These are phyloP conservation scores for Xenoacremonium recifei DNA, from an alignment of 2,329 filamentous ascomycete species.

Conservation along the genomic window DNA sequence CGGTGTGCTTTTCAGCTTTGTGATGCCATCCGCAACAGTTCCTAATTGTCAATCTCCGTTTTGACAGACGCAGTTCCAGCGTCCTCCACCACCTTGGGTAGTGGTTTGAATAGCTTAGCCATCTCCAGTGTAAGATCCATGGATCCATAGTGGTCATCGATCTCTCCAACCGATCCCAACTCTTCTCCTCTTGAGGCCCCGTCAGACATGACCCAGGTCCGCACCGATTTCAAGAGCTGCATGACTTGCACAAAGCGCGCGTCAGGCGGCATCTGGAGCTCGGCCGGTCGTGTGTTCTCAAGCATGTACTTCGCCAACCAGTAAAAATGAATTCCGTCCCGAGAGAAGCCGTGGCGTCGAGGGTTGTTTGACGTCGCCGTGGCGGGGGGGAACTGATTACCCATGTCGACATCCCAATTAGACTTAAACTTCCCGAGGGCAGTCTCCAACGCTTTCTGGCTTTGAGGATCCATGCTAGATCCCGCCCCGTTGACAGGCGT, in stretches of 20 bases:
- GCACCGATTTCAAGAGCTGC: conserved; percentile 57
- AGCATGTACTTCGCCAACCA: conserved; percentile 68
- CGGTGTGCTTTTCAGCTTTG: conserved; percentile 25
- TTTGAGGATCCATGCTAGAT: conserved; percentile 41
- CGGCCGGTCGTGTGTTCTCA: conserved; percentile 52
- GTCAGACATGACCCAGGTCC: conserved; percentile 60
- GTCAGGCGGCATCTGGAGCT: conserved; percentile 57
- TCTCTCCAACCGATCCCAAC: conserved; percentile 65
- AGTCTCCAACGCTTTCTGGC: conserved; percentile 47
- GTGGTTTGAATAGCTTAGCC: conserved; percentile 67
- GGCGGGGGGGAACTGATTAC: conserved; percentile 60
- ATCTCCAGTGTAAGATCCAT: conserved; percentile 67
- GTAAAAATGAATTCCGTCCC: conserved; percentile 72
- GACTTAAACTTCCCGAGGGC: conserved; percentile 72
- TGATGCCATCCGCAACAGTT: conserved; percentile 28
- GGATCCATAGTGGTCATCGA: conserved; percentile 65
- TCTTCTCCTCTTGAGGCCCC: conserved; percentile 65
- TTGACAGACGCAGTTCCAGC: conserved; percentile 42
- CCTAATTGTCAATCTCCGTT: conserved; percentile 36
- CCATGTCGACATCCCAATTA: conserved; percentile 69
- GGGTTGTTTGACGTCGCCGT: conserved; percentile 46
- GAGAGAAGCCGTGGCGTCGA: conserved; percentile 65
- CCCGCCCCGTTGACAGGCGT: conserved; percentile 43
- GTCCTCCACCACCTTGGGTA: conserved; percentile 43
- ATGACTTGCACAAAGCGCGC: conserved; percentile 60